Evolutionary conservation across 345 rosid species (phyloP), one percentile per base, ranked within the genome.

Genomic region (Populus deltoides): DNA sequence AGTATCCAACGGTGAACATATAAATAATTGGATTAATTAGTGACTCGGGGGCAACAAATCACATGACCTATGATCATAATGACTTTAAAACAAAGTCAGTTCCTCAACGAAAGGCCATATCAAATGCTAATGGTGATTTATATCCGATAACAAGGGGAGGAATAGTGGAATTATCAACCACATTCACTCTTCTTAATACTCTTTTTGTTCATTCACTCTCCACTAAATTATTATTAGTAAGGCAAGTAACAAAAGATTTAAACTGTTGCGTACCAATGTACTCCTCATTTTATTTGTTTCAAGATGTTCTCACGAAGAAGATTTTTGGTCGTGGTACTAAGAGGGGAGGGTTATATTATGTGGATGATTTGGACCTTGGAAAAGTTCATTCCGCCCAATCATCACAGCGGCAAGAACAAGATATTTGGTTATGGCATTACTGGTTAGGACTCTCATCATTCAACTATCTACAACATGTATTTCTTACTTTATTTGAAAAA

Each of bases 11-110:
- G 1, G 3, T 7, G 24, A 53, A 18, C 59, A 53, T 18, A 8
- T 6, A 53, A 53, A 53, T 1, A 0, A 53, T 53, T 53, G 10
- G 9, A 53, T 53, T 53, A 18, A 53, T 53, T 53, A 18, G 0
- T 53, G 24, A 53, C 9, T 53, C 10, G 2, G 0, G n/a, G 3
- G 59, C 0, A 0, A 53, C 10, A 53, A 0, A 53, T 6, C 24
- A 20, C 0, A 53, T 53, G 1, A 20, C 59, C 0, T 53, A 18
- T 53, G 59, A 53, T 0, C 1, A 6, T 53, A 17, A 53, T 6
- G 10, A 20, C 24, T 18, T 53, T 53, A 53, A 53, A 53, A 53
- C 24, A 53, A 20, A 53, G 59, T 0, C 2, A 7, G 0, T 53
- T 18, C n/a, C 10, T 20, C 10, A 0, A 53, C 0, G 9, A 6